Conservation (phyloP, 352 stramenopile genomes). For the Thraustochytrium sp. region DNA sequence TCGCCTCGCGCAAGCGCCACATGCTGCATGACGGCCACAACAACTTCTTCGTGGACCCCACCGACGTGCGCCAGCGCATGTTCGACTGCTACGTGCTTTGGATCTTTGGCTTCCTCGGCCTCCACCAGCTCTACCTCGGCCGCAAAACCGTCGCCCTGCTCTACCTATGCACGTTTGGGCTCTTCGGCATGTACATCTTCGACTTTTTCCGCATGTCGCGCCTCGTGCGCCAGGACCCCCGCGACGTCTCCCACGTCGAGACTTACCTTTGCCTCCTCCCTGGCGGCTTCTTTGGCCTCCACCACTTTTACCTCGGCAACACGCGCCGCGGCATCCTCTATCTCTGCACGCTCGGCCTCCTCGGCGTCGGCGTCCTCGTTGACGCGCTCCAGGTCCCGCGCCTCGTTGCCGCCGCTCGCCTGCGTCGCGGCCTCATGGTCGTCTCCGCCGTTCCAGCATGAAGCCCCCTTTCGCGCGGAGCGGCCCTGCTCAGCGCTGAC, state of each 20-base stretch:
- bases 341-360: background rate
- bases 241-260: background rate
- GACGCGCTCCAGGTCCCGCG: background rate
- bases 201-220: background rate
- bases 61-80: background rate
- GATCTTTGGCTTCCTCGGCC: slow-evolving; percentile 21
- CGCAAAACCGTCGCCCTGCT: background rate
- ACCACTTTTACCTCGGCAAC: slow-evolving; percentile 28
- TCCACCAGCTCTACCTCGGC: background rate
- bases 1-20: background rate
- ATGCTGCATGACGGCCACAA: background rate
- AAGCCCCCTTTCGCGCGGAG: too few relatives aligned
- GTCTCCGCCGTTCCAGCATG: too few relatives aligned
- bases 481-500: too few relatives aligned
- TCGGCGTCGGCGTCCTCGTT: background rate
- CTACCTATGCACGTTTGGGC: slow-evolving; percentile 20
- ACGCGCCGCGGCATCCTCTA: background rate
- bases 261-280: background rate
- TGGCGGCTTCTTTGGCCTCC: slow-evolving; percentile 1
- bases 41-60: background rate
- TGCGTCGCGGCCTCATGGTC: too few relatives aligned
- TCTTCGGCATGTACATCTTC: slow-evolving; percentile 22
- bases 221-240: background rate
- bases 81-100: slow-evolving; percentile 11
- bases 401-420: too few relatives aligned